A percentile compares a stretch with the other conserved stretches of the same genome.
Evolutionary conservation across 2,329 filamentous ascomycete genomes (phyloP).

Genomic region (Fusarium gaditjirri): DNA sequence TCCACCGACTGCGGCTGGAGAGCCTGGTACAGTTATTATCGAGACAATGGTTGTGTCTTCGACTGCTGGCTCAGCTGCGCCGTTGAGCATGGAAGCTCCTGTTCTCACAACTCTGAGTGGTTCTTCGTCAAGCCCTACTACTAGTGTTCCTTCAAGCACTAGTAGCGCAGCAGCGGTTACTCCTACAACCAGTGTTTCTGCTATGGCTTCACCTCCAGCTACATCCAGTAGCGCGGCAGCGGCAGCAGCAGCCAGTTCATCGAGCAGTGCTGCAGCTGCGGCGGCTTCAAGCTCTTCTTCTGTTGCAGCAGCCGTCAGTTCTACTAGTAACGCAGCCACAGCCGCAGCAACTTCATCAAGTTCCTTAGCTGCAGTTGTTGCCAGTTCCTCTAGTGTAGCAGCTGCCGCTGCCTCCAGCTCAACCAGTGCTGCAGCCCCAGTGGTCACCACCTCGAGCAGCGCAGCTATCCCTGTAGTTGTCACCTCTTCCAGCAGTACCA

Average conservation of each 20-base stretch:
- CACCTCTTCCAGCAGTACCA: not conserved
- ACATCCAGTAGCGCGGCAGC: not conserved
- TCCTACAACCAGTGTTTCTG: not conserved
- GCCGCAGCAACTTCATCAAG: not conserved
- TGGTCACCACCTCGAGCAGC: not conserved
- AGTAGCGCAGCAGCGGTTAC: not conserved
- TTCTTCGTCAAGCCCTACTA: not conserved
- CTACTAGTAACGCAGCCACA: not conserved
- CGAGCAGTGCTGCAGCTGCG: not conserved
- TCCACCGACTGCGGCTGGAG: conserved; percentile 2
- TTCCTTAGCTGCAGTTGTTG: not conserved
- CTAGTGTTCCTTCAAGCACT: not conserved
- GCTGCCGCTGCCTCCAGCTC: not conserved
- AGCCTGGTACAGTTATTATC: conserved; percentile 22
- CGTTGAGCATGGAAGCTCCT: not conserved
- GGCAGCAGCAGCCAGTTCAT: not conserved
- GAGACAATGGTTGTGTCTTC: not conserved
- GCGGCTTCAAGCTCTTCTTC: not conserved
- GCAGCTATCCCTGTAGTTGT: not conserved
- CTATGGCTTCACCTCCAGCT: not conserved
- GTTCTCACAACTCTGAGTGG: not conserved
- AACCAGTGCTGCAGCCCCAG: not conserved
- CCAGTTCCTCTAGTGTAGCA: not conserved
- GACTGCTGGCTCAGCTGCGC: not conserved
- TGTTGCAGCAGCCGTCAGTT: not conserved